Evolutionary conservation across 805 yeast genomes (phyloP).

Genomic region (Ogataea naganishii): DNA sequence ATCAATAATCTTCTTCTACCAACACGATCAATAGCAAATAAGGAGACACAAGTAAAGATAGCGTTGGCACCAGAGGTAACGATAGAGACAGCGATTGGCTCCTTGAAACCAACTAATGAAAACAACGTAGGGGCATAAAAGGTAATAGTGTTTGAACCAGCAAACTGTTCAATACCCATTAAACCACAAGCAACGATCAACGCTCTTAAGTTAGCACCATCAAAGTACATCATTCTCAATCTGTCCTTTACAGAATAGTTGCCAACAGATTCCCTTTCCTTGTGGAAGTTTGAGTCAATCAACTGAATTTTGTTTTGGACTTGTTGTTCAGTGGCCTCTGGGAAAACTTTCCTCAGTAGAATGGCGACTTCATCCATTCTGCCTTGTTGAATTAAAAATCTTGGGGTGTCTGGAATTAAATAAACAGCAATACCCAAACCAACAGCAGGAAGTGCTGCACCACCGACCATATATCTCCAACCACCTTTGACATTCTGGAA

Average conservation of each 20-base stretch:
- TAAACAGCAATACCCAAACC: slow-evolving; percentile 26
- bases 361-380: slow-evolving; percentile 27
- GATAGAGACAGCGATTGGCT: slow-evolving; percentile 50
- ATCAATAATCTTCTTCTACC: slow-evolving; percentile 35
- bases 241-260: slow-evolving; percentile 3
- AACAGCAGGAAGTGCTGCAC: slow-evolving; percentile 33
- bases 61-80: slow-evolving; percentile 48
- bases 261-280: slow-evolving; percentile 31
- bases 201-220: slow-evolving; percentile 29
- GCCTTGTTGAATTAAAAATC: slow-evolving; percentile 30
- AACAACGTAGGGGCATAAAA: slow-evolving; percentile 54
- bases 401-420: slow-evolving; percentile 44
- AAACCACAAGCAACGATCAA: slow-evolving; percentile 40
- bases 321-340: slow-evolving; percentile 32
- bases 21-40: slow-evolving; percentile 37
- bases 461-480: slow-evolving; percentile 32
- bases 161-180: slow-evolving; percentile 48
- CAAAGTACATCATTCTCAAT: slow-evolving; percentile 25
- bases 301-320: slow-evolving; percentile 36
- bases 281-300: slow-evolving; percentile 42
- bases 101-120: slow-evolving; percentile 37
- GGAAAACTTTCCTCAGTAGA: slow-evolving; percentile 35
- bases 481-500: slow-evolving; percentile 21
- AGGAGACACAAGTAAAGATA: slow-evolving; percentile 43
- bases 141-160: slow-evolving; percentile 59